These are phyloP conservation scores for Postia placenta DNA, from an alignment of 768 basidiomycete genomes.

Conservation along the genomic window DNA sequence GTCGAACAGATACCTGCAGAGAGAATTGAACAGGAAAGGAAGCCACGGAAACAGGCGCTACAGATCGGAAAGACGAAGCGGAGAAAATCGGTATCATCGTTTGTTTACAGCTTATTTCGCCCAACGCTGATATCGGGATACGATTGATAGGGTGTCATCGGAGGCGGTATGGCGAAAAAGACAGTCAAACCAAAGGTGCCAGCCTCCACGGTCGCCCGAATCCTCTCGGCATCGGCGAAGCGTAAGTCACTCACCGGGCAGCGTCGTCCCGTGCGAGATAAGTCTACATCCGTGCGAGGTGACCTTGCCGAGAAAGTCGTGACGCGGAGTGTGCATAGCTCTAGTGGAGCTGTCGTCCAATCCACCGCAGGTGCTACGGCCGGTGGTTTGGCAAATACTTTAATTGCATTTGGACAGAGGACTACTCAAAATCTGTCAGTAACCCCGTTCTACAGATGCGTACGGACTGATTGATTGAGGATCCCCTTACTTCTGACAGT, in stretches of 20 bases:
- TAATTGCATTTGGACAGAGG: background rate
- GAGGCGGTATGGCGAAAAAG: constrained; percentile 18
- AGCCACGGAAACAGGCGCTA: constrained; percentile 3
- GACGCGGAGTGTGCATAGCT: too few relatives aligned
- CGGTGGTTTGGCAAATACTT: background rate
- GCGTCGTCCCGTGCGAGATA: background rate
- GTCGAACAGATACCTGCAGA: too few relatives aligned
- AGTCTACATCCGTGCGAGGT: background rate
- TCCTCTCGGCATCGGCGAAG: background rate
- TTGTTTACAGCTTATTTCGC: too few relatives aligned
- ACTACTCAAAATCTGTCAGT: background rate
- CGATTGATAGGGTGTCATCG: constrained; percentile 13
- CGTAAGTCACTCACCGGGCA: background rate
- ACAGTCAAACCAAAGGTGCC: constrained; percentile 11
- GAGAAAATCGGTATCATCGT: constrained; percentile 1
- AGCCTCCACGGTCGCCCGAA: constrained; percentile 14
- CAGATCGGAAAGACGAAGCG: constrained; percentile 12
- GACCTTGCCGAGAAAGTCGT: too few relatives aligned
- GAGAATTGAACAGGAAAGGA: too few relatives aligned
- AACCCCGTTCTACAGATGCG: too few relatives aligned
- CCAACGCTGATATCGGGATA: background rate
- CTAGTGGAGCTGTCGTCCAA: too few relatives aligned
- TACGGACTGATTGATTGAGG: too few relatives aligned
- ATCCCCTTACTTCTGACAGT: background rate
- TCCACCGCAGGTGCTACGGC: background rate